A percentile compares a stretch with the other conserved stretches of the same genome.
These are phyloP conservation scores for Neoboletus magnificus DNA, from an alignment of 768 basidiomycete genomes.

Conservation along the genomic window DNA sequence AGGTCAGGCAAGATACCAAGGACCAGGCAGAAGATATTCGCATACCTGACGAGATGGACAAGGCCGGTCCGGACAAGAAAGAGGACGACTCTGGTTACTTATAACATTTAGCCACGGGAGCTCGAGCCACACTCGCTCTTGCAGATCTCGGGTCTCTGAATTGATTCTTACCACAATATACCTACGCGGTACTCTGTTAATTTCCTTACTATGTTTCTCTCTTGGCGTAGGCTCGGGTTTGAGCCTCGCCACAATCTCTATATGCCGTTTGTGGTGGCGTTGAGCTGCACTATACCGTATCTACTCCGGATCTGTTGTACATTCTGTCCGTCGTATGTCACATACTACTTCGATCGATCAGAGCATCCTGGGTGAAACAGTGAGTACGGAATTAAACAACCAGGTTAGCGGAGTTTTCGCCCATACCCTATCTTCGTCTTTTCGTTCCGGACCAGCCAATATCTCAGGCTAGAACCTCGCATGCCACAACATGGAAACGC, in stretches of 20 bases:
- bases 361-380: not conserved
- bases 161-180: not conserved
- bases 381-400: not conserved
- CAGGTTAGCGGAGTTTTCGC: too few species aligned
- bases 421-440: too few species aligned
- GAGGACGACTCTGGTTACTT: conserved; percentile 27
- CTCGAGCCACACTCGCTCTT: not conserved
- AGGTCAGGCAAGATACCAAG: conserved; percentile 37
- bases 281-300: conserved; percentile 13
- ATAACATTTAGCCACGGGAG: conserved; percentile 10
- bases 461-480: too few species aligned
- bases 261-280: conserved; percentile 14
- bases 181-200: not conserved
- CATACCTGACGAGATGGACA: conserved; percentile 36
- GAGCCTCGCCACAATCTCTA: not conserved
- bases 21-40: conserved; percentile 24
- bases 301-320: not conserved
- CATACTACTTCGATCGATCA: not conserved
- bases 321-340: not conserved
- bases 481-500: too few species aligned
- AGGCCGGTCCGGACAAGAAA: conserved; percentile 36
- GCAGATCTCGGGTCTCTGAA: not conserved
- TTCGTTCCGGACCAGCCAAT: too few species aligned
- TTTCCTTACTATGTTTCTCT: not conserved
- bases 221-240: not conserved